Conservation (phyloP, 2,329 filamentous ascomycete genomes). For the Knufia petricola region DNA sequence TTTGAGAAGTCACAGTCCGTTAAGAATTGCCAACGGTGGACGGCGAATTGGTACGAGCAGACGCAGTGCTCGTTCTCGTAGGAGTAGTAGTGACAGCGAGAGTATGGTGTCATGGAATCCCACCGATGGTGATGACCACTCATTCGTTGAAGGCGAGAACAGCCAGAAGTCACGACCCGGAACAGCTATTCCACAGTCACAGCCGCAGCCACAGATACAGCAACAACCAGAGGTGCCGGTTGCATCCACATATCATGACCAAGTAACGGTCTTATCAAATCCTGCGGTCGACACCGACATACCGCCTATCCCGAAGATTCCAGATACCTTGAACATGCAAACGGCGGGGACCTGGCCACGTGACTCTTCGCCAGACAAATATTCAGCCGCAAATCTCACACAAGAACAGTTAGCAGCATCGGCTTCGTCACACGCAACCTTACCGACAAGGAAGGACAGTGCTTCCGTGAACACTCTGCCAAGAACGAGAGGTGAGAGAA, state of each 20-base stretch:
- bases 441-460: conserved; percentile 25
- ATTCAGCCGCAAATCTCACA: background rate
- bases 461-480: conserved; percentile 24
- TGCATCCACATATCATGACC: conserved; percentile 12
- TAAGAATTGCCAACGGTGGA: conserved; percentile 24
- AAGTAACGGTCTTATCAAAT: conserved; percentile 10
- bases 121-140: conserved; percentile 18
- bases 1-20: conserved; percentile 32
- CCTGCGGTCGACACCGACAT: conserved; percentile 26
- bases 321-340: conserved; percentile 31
- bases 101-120: conserved; percentile 34
- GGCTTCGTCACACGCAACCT: conserved; percentile 5
- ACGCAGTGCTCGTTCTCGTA: conserved; percentile 26
- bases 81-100: conserved; percentile 34
- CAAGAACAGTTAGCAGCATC: background rate
- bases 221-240: too few relatives aligned
- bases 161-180: conserved; percentile 2
- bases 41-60: conserved; percentile 13
- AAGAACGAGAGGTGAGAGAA: conserved; percentile 11
- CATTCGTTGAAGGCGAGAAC: conserved; percentile 16
- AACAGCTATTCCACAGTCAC: background rate
- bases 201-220: too few relatives aligned
- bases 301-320: conserved; percentile 40
- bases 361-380: conserved; percentile 25
- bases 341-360: conserved; percentile 30